Conservation (phyloP, 169 alveolate genomes). For the Cryptosporidium baileyi region DNA sequence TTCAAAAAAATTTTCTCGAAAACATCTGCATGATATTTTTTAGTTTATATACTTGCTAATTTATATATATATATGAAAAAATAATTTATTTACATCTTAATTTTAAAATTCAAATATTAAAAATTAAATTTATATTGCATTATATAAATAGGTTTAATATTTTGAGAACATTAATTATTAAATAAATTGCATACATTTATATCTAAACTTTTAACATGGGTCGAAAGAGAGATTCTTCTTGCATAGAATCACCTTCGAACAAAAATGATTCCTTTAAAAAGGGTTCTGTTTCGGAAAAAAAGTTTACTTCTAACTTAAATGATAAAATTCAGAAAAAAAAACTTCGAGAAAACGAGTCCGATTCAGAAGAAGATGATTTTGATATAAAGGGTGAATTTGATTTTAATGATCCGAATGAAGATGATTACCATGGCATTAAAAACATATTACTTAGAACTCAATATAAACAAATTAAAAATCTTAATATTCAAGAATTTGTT, state of each 20-base stretch:
- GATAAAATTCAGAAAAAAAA: neutral
- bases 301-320: neutral
- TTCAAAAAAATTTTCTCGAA: too few species aligned
- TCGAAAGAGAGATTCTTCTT: too few species aligned
- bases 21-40: too few species aligned
- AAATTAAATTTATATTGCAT: too few species aligned
- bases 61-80: too few species aligned
- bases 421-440: conserved; percentile 43
- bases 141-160: too few species aligned
- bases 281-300: conserved; percentile 6
- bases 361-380: conserved; percentile 1
- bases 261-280: neutral
- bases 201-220: too few species aligned
- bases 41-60: too few species aligned
- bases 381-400: conserved; percentile 45
- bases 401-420: conserved; percentile 48
- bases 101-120: too few species aligned
- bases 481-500: conserved; percentile 42
- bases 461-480: conserved; percentile 5
- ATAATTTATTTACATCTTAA: too few species aligned
- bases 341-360: neutral
- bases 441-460: conserved; percentile 22
- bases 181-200: too few species aligned
- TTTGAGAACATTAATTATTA: too few species aligned
- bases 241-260: neutral